Conservation (phyloP, 164 flowering plant species). For the Malania oleifera region DNA sequence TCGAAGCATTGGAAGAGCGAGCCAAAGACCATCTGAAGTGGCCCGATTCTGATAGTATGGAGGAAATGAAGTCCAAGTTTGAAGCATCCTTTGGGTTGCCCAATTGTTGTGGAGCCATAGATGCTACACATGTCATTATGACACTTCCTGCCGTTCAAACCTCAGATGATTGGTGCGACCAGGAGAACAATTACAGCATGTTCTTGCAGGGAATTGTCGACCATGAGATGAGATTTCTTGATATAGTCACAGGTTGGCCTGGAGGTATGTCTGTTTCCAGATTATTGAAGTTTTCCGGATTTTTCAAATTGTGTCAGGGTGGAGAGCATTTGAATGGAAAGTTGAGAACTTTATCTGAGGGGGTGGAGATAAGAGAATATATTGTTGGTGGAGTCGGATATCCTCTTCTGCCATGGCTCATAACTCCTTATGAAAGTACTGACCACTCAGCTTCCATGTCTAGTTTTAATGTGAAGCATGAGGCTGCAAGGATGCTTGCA, state of each 20-base stretch:
- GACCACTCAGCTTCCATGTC: conserved; percentile 24
- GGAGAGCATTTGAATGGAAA: conserved; percentile 58
- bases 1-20: conserved; percentile 89
- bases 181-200: conserved; percentile 80
- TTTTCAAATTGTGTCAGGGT: conserved; percentile 61
- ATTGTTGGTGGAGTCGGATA: conserved; percentile 62
- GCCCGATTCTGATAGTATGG: conserved; percentile 52
- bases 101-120: conserved; percentile 89
- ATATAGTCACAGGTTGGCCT: conserved; percentile 87
- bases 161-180: conserved; percentile 95
- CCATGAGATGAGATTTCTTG: conserved; percentile 73
- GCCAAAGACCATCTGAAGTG: conserved; percentile 88
- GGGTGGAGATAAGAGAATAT: conserved; percentile 55
- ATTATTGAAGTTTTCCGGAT: conserved; percentile 58
- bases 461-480: conserved; percentile 45
- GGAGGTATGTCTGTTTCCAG: conserved; percentile 50
- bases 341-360: conserved; percentile 27
- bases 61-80: conserved; percentile 62
- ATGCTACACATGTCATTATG: conserved; percentile 83
- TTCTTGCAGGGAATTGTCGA: conserved; percentile 88
- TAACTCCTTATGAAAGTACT: conserved; percentile 55
- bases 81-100: conserved; percentile 56
- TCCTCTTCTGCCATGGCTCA: conserved; percentile 90
- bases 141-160: conserved; percentile 93
- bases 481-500: conserved; percentile 50